phyloP scores from a whole-genome alignment of 495 filamentous ascomycete species.

The Chaetomium cochliodes region DNA sequence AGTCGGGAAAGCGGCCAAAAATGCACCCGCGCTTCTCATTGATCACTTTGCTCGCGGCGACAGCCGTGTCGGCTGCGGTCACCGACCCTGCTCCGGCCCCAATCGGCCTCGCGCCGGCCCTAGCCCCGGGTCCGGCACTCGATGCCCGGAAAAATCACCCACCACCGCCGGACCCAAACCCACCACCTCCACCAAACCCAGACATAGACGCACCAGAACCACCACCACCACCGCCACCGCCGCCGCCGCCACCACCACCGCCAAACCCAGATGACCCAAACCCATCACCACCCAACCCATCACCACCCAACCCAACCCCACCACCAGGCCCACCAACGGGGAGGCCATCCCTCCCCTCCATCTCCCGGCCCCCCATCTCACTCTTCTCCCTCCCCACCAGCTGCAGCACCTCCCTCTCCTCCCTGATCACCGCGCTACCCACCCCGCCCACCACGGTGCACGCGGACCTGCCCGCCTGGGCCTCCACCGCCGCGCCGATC shows the following conservation, averaged over 20 bases:
- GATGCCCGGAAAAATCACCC: background rate
- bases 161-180: background rate
- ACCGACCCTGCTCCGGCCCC: constrained; percentile 2
- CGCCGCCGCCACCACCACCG: background rate
- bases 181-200: background rate
- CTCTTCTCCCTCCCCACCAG: background rate
- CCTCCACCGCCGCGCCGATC: constrained; percentile 14
- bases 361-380: background rate
- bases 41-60: background rate
- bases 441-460: background rate
- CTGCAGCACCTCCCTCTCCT: constrained; percentile 17
- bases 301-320: too few relatives aligned
- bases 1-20: background rate
- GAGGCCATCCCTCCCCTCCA: too few relatives aligned
- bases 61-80: background rate
- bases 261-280: background rate
- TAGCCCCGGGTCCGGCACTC: background rate
- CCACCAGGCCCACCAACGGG: too few relatives aligned
- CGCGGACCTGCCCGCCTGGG: constrained; percentile 9
- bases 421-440: constrained; percentile 8
- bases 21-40: background rate
- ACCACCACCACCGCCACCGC: too few relatives aligned
- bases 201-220: background rate
- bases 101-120: background rate
- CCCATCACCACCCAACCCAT: background rate